Percentiles rank a stretch among this genome's conserved stretches.
phyloP scores from a whole-genome alignment of 202 grass and related monocot genomes.

The Panicum hallii region DNA sequence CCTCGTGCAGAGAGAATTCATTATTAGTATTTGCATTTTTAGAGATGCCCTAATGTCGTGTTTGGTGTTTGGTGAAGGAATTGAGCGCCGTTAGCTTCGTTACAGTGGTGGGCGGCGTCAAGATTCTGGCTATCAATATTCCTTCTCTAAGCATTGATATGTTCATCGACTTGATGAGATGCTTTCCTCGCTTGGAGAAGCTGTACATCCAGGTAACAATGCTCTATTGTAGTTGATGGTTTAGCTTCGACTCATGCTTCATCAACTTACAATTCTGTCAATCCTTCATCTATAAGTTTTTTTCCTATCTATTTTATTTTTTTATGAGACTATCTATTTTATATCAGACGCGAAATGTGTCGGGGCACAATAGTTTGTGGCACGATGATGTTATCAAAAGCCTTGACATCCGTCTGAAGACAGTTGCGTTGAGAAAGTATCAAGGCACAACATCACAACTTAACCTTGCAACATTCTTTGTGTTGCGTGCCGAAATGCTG shows the following conservation, averaged over 20 bases:
- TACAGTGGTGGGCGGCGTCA: neutral
- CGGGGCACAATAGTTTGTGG: neutral
- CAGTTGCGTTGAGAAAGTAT: neutral
- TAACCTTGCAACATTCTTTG: constrained; percentile 15
- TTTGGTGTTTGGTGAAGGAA: constrained; percentile 17
- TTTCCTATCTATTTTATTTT: neutral
- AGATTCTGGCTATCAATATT: constrained; percentile 38
- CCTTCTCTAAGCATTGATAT: neutral
- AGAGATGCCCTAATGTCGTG: constrained; percentile 6
- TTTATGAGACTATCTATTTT: too few species aligned
- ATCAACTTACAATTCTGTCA: neutral
- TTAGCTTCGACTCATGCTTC: neutral
- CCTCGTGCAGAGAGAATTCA: neutral
- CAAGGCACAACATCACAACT: neutral
- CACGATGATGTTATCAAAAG: neutral
- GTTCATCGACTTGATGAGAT: constrained; percentile 37
- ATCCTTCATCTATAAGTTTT: neutral
- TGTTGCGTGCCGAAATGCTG: neutral
- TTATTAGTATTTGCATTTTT: neutral
- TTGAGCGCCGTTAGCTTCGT: neutral
- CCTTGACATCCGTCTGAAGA: neutral
- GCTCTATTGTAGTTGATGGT: neutral
- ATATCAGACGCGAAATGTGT: neutral
- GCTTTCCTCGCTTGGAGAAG: constrained; percentile 47
- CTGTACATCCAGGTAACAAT: constrained; percentile 46